phyloP scores from a whole-genome alignment of 805 yeast species.

The Metschnikowia aberdeeniae region DNA sequence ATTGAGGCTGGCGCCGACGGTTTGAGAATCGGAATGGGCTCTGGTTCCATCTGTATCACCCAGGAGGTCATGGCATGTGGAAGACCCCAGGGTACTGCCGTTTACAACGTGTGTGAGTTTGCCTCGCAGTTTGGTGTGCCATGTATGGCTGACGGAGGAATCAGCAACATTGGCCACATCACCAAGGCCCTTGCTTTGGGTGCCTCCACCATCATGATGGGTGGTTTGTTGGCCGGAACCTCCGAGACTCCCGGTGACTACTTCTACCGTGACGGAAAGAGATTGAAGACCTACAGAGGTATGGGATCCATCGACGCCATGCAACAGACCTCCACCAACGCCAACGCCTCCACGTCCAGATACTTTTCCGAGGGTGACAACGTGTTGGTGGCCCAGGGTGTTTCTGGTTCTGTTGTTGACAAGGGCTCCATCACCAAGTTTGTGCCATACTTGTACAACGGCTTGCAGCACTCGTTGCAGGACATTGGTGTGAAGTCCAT shows the following conservation, averaged over 20 bases:
- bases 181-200: conserved; percentile 95
- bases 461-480: conserved; percentile 98
- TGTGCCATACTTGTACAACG: conserved; percentile 89
- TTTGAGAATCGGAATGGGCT: conserved; percentile 98
- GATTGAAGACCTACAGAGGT: conserved; percentile 96
- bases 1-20: conserved; percentile 93
- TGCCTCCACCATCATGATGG: conserved; percentile 98
- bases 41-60: conserved; percentile 98
- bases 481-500: conserved; percentile 86
- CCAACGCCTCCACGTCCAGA: conserved; percentile 97
- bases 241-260: conserved; percentile 97
- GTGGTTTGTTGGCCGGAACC: conserved; percentile 98
- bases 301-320: conserved; percentile 99
- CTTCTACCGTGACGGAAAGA: conserved; percentile 96
- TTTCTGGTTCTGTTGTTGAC: conserved; percentile 93
- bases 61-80: conserved; percentile 99
- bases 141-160: conserved; percentile 99
- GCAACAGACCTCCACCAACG: conserved; percentile 83
- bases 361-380: conserved; percentile 95
- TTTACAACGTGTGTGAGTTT: conserved; percentile 87
- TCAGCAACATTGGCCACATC: conserved; percentile 97
- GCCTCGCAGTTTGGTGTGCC: conserved; percentile 96
- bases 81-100: conserved; percentile 99
- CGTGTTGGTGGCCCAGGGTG: conserved; percentile 99
- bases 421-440: conserved; percentile 93